Percentiles rank a stretch among this genome's conserved stretches.
Conservation (phyloP, 495 filamentous ascomycete genomes). For the Collariella sp. region DNA sequence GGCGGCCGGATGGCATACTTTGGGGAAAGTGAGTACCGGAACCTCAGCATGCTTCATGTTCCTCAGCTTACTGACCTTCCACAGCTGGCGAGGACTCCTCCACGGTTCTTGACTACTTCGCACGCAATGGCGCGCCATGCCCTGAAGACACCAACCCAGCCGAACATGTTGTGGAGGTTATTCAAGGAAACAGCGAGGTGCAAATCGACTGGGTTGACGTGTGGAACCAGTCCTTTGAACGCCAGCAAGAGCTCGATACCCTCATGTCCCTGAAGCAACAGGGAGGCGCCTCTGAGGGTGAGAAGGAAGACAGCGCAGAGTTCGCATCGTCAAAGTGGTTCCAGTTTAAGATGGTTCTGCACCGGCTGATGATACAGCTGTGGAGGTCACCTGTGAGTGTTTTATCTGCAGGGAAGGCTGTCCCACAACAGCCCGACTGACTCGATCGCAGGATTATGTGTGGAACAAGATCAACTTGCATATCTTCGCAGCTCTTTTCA, state of each 20-base stretch:
- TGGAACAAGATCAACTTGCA: conserved; percentile 46
- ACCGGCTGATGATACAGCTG: conserved; percentile 60
- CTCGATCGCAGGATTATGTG: conserved; percentile 58
- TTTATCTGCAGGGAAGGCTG: neutral
- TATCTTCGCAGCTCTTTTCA: conserved; percentile 47
- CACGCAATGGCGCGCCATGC: conserved; percentile 62
- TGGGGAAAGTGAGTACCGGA: conserved; percentile 34
- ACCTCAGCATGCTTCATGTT: neutral
- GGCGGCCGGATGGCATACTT: conserved; percentile 63
- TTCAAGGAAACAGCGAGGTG: conserved; percentile 56
- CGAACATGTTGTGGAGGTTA: conserved; percentile 80
- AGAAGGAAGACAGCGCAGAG: conserved; percentile 22
- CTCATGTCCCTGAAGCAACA: conserved; percentile 37
- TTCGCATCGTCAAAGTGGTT: conserved; percentile 21
- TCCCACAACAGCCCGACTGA: conserved; percentile 22
- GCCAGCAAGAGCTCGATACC: conserved; percentile 54
- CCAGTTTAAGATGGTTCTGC: conserved; percentile 38
- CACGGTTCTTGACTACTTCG: conserved; percentile 35
- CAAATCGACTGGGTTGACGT: conserved; percentile 46
- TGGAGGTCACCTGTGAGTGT: conserved; percentile 23
- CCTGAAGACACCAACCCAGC: conserved; percentile 56
- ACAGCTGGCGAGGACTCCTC: conserved; percentile 37
- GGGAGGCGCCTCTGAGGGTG: conserved; percentile 10
- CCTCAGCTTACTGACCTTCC: neutral
- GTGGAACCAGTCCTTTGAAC: conserved; percentile 45